phyloP scores from a whole-genome alignment of 1,139 yeast genomes.

The Lodderomyces pseudojiufengensis region DNA sequence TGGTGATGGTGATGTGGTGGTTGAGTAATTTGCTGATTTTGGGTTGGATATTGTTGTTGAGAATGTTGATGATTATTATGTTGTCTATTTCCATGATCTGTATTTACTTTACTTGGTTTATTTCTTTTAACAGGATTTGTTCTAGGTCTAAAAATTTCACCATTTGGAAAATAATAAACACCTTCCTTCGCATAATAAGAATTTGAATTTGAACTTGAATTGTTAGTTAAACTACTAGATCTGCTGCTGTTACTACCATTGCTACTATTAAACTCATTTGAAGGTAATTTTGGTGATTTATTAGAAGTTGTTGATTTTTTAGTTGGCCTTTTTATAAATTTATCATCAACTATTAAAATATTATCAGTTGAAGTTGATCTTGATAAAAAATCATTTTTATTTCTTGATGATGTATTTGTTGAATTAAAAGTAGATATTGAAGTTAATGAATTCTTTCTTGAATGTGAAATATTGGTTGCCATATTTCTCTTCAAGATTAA shows the following conservation, averaged over 20 bases:
- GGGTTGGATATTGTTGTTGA: constrained; percentile 2
- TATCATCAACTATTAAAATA: constrained; percentile 35
- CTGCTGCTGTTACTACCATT: background rate
- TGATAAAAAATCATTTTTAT: constrained; percentile 1
- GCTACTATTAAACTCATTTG: background rate
- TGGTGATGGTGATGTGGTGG: background rate
- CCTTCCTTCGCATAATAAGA: constrained; percentile 11
- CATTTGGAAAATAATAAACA: constrained; percentile 48
- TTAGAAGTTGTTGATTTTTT: constrained; percentile 19
- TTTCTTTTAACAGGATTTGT: constrained; percentile 34
- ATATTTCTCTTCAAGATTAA: too few relatives aligned
- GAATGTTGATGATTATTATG: background rate
- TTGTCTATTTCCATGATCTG: constrained; percentile 5
- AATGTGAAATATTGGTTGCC: constrained; percentile 1
- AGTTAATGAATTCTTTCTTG: constrained; percentile 35
- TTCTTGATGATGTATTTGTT: constrained; percentile 14
- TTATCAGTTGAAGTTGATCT: constrained; percentile 41
- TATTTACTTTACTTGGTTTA: constrained; percentile 30
- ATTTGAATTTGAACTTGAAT: constrained; percentile 1
- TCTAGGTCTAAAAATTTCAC: constrained; percentile 52
- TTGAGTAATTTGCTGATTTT: background rate
- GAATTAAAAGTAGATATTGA: constrained; percentile 20
- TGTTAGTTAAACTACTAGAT: constrained; percentile 1
- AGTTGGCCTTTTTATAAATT: constrained; percentile 32
- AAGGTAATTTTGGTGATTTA: background rate